Evolutionary conservation across 495 filamentous ascomycete species (phyloP).

Genomic region (Penicillium taxi): DNA sequence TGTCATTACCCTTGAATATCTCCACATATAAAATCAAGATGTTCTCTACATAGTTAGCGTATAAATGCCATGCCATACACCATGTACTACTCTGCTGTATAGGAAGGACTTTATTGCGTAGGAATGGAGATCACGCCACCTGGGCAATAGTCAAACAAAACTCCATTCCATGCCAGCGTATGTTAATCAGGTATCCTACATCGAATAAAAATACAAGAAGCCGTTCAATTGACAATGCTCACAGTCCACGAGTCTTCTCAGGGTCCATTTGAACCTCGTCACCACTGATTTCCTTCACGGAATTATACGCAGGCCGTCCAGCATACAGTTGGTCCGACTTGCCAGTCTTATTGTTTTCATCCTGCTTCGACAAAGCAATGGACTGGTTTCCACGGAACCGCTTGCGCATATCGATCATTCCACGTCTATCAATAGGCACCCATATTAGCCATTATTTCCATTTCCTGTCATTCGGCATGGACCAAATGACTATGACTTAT

Average conservation of each 20-base stretch:
- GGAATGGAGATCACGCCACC: no score
- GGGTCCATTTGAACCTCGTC: constrained; percentile 45
- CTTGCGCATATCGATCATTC: constrained; percentile 98
- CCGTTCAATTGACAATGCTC: constrained; percentile 3
- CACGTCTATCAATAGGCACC: constrained; percentile 44
- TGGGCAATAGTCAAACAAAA: no score
- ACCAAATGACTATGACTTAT: no score
- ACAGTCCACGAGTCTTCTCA: constrained; percentile 42
- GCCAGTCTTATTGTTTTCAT: constrained; percentile 45
- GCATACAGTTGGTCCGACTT: constrained; percentile 61
- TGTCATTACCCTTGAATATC: no score
- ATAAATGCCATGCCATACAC: no score
- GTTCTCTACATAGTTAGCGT: no score
- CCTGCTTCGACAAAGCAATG: constrained; percentile 55
- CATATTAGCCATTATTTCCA: constrained; percentile 8
- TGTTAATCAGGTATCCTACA: constrained; percentile 7
- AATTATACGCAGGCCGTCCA: constrained; percentile 61
- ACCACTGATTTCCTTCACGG: constrained; percentile 40
- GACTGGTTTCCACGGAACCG: constrained; percentile 95
- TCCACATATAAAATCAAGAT: no score
- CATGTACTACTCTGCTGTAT: no score
- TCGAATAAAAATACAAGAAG: constrained; percentile 7
- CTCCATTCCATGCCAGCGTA: constrained; percentile 28
- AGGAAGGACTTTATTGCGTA: no score
- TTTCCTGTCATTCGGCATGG: not conserved